Percentiles rank a stretch among this genome's conserved stretches.
These are phyloP conservation scores for Hemileccinum impolitum DNA, from an alignment of 768 basidiomycete genomes.

Conservation along the genomic window DNA sequence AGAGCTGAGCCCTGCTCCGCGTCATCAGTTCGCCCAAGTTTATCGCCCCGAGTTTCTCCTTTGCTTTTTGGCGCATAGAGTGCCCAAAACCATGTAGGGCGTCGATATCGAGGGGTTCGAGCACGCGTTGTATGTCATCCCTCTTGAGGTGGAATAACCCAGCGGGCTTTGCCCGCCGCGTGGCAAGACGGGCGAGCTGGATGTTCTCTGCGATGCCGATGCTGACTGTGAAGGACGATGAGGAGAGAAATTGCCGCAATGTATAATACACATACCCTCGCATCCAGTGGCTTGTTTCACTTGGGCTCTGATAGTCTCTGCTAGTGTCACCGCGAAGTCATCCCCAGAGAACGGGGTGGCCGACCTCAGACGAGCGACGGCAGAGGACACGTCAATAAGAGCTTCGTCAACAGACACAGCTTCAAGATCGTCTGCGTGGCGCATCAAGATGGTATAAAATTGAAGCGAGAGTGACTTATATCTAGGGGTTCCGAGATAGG, in stretches of 20 bases:
- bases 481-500: conserved; percentile 36
- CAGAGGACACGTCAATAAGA: conserved; percentile 78
- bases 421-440: conserved; percentile 85
- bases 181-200: conserved; percentile 89
- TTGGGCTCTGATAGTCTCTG: conserved; percentile 75
- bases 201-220: conserved; percentile 93
- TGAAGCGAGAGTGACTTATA: conserved; percentile 81
- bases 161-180: conserved; percentile 87
- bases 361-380: conserved; percentile 40
- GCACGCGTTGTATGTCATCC: conserved; percentile 48
- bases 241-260: neutral
- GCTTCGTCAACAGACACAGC: conserved; percentile 98
- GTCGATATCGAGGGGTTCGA: conserved; percentile 69
- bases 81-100: conserved; percentile 87
- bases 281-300: conserved; percentile 80
- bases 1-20: conserved; percentile 62
- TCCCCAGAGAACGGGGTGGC: conserved; percentile 21
- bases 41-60: conserved; percentile 71
- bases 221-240: conserved; percentile 54
- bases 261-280: conserved; percentile 50
- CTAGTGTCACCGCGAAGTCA: conserved; percentile 74
- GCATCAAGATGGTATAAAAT: conserved; percentile 92
- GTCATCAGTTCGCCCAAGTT: conserved; percentile 65
- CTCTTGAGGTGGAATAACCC: conserved; percentile 72
- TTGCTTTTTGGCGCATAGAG: conserved; percentile 71